These are phyloP conservation scores for Conidiobolus incongruus DNA, from an alignment of 371 early-diverging fungal species.

Conservation along the genomic window DNA sequence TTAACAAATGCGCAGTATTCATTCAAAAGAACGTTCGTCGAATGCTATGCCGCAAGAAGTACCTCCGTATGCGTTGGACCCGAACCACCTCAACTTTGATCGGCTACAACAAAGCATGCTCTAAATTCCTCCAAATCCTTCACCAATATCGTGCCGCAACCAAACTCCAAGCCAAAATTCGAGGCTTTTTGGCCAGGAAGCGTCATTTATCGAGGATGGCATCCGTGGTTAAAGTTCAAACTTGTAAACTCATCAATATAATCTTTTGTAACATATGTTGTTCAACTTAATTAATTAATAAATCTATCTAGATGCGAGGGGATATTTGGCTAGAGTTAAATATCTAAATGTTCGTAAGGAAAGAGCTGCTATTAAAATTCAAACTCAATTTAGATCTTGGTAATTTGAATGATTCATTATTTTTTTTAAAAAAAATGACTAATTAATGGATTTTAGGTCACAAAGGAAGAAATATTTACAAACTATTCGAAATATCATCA, in stretches of 20 bases:
- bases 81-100: slow-evolving; percentile 30
- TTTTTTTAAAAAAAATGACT: background rate
- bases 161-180: slow-evolving; percentile 41
- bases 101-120: slow-evolving; percentile 36
- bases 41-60: slow-evolving; percentile 41
- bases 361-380: slow-evolving; percentile 55
- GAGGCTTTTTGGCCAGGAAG: slow-evolving; percentile 39
- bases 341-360: slow-evolving; percentile 26
- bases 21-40: slow-evolving; percentile 79
- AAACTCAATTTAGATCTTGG: slow-evolving; percentile 33
- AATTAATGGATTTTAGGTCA: slow-evolving; percentile 6
- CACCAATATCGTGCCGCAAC: slow-evolving; percentile 53
- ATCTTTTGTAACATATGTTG: slow-evolving; percentile 7
- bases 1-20: slow-evolving; percentile 53
- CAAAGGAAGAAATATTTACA: slow-evolving; percentile 30
- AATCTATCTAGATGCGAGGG: slow-evolving; percentile 31
- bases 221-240: slow-evolving; percentile 13
- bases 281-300: slow-evolving; percentile 12
- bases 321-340: slow-evolving; percentile 22
- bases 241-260: slow-evolving; percentile 1
- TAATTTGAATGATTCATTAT: too few species aligned
- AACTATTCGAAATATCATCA: slow-evolving; percentile 24
- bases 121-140: slow-evolving; percentile 17
- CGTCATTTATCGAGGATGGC: slow-evolving; percentile 11
- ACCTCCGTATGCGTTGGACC: slow-evolving; percentile 27